Base-by-base conservation (phyloP, 2,329 filamentous ascomycete species). In the Fusarium tricinctum region DNA sequence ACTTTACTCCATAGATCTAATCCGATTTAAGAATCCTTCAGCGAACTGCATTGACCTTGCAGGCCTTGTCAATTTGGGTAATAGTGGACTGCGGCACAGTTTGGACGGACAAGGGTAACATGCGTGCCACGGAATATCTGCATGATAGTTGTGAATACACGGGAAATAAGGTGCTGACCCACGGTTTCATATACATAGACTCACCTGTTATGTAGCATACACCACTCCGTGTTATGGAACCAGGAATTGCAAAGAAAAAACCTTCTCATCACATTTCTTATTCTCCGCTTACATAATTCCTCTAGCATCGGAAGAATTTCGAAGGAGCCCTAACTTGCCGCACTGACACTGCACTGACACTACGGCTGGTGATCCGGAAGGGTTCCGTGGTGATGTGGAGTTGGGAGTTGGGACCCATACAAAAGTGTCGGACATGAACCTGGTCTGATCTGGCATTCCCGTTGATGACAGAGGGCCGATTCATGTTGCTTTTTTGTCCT, bases 11-110 rank as follows among this genome's bases (percentile, higher is more conserved):
- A 8, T 23, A 56, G 59, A 68, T 68, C 65, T 64, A 68, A 65
- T 60, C 66, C 53, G 42, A 68, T 68, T 64, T 48, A 39, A 48
- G 64, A 32, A 35, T 51, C 56, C 22, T 45, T 19, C 33, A 44
- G 32, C 40, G 32, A 15, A 28, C 30, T 46, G 40, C 50, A 33
- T 54, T 22, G 26, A 23, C n/a, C 17, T n/a, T n/a, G n/a, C n/a
- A n/a, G n/a, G n/a, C n/a, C n/a, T 22, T 50, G 35, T 23, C 12
- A 9, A 10, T 30, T 30, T 30, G 5, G 10, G 28, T 30, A 30
- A 30, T 30, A 5, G 26, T n/a, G 35, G 44, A 56, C 26, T 48
- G 39, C 57, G 63, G 63, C 57, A 46, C 51, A 42, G 40, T 23
- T n/a, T 23, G 8, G 33, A 6, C 8, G 33, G 7, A 35, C 17